phyloP scores from a whole-genome alignment of 2,329 filamentous ascomycete genomes.

The Karstenula rhodostoma region DNA sequence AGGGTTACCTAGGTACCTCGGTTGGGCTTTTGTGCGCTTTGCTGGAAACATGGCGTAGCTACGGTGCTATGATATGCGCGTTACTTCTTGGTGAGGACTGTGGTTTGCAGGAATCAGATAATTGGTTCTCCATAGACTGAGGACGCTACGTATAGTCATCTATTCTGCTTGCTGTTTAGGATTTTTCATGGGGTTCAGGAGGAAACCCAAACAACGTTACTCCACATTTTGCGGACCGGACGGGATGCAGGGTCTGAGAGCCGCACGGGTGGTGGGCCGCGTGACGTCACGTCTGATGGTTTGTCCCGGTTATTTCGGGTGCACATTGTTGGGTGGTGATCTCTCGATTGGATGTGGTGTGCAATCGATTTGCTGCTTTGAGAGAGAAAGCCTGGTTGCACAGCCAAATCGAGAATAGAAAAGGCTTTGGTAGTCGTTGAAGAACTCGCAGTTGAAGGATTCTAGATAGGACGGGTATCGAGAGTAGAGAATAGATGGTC shows the following conservation, averaged over 20 bases:
- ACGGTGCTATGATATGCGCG: not conserved
- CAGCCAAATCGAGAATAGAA: constrained; percentile 17
- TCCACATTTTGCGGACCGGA: not conserved
- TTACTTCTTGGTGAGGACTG: no score
- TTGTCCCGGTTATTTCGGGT: not conserved
- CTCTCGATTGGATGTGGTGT: no score
- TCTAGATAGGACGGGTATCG: constrained; percentile 6
- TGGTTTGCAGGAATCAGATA: no score
- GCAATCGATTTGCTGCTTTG: no score
- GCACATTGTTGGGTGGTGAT: constrained; percentile 2
- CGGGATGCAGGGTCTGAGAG: not conserved
- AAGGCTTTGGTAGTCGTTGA: not conserved
- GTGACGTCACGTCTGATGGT: not conserved
- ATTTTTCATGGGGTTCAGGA: no score
- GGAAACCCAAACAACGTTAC: no score
- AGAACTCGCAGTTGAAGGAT: not conserved
- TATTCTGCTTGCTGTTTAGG: no score
- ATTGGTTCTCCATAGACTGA: no score
- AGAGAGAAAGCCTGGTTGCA: not conserved
- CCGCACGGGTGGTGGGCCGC: not conserved
- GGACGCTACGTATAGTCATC: no score
- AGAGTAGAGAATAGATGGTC: constrained; percentile 14
- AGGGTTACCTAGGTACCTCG: not conserved
- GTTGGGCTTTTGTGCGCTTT: not conserved
- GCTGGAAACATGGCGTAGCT: not conserved